Percentiles rank a stretch among this genome's conserved stretches.
Conservation (phyloP, 73 alveolate species). For the Blepharisma japonicum region DNA sequence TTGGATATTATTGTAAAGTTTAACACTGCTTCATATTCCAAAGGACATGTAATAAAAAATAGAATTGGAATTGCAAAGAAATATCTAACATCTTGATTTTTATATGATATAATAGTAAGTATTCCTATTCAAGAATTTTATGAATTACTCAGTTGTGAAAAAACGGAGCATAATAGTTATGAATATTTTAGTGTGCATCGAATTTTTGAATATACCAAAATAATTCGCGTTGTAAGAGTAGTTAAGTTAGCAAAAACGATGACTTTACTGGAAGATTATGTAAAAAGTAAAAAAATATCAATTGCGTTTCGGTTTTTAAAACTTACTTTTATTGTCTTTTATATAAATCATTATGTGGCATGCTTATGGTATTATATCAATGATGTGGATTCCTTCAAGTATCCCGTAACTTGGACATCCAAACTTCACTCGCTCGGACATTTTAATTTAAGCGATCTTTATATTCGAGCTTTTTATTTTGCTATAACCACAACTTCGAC, state of each 20-base stretch:
- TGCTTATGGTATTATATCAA: conserved; percentile 14
- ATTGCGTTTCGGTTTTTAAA: background rate
- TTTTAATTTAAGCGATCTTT: background rate
- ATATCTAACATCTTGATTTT: background rate
- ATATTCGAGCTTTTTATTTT: conserved; percentile 42
- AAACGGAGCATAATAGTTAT: too few relatives aligned
- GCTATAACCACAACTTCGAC: conserved; percentile 63
- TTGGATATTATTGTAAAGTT: background rate
- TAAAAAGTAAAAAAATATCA: too few relatives aligned
- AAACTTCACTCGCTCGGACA: conserved; percentile 43
- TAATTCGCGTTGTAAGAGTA: too few relatives aligned
- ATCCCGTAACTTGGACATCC: conserved; percentile 55
- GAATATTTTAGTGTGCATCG: too few relatives aligned
- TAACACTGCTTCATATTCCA: background rate
- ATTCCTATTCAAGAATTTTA: background rate
- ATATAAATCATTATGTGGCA: background rate
- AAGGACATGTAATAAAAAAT: background rate
- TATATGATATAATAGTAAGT: background rate
- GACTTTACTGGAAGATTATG: too few relatives aligned
- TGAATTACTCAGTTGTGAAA: background rate
- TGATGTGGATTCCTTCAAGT: background rate
- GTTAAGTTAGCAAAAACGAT: too few relatives aligned
- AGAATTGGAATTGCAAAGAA: background rate
- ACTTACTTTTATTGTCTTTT: background rate
- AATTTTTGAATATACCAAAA: too few relatives aligned